phyloP scores from a whole-genome alignment of 2,329 filamentous ascomycete genomes.

The Aspergillus fischeri region DNA sequence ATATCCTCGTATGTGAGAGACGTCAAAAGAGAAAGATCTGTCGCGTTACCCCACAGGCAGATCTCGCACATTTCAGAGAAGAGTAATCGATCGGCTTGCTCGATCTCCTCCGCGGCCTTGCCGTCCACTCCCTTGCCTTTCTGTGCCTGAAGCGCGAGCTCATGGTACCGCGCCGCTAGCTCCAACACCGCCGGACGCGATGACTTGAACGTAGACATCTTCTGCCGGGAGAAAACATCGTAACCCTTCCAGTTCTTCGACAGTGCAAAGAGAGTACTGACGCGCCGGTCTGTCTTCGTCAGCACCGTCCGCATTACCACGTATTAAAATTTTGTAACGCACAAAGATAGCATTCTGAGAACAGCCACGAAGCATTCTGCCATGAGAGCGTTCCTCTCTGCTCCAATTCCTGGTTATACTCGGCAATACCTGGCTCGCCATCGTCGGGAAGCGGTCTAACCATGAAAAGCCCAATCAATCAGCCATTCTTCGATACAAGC shows the following conservation, averaged over 20 bases:
- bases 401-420: slow-evolving; percentile 83
- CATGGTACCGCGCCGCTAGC: slow-evolving; percentile 71
- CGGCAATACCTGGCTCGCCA: slow-evolving; percentile 67
- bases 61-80: slow-evolving; percentile 95
- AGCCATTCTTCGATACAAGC: background rate
- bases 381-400: slow-evolving; percentile 70
- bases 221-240: slow-evolving; percentile 85
- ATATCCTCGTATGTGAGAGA: slow-evolving; percentile 92
- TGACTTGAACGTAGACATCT: slow-evolving; percentile 86
- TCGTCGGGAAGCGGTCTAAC: slow-evolving; percentile 70
- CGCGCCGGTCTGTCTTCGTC: slow-evolving; percentile 56
- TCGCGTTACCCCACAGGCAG: slow-evolving; percentile 95
- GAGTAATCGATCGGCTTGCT: slow-evolving; percentile 68
- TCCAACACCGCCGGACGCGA: slow-evolving; percentile 83
- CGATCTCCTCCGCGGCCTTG: slow-evolving; percentile 44
- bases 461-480: background rate
- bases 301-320: slow-evolving; percentile 12
- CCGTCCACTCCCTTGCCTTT: slow-evolving; percentile 45
- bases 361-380: slow-evolving; percentile 86
- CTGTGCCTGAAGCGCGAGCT: slow-evolving; percentile 65
- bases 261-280: slow-evolving; percentile 71
- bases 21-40: slow-evolving; percentile 85
- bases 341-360: slow-evolving; percentile 86
- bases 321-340: slow-evolving; percentile 10
- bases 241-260: slow-evolving; percentile 84